A percentile compares a stretch with the other conserved stretches of the same genome.
Evolutionary conservation across 768 basidiomycete genomes (phyloP).

Genomic region (Tulasnella sp.): DNA sequence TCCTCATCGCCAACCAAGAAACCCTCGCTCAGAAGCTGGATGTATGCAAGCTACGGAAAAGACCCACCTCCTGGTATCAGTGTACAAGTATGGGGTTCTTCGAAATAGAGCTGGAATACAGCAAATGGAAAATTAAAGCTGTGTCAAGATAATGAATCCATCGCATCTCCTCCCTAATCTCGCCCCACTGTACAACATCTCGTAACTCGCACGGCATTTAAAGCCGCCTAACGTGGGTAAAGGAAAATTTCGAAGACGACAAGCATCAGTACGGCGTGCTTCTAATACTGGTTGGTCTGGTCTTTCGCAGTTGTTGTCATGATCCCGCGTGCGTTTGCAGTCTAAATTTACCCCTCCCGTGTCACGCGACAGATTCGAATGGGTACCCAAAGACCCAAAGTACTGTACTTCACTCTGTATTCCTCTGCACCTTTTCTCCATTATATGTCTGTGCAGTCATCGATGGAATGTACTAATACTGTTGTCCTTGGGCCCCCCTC

Average conservation of each 20-base stretch:
- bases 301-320: slow-evolving; percentile 19
- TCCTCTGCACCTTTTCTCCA: neutral
- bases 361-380: slow-evolving; percentile 38
- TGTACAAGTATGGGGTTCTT: too few species aligned
- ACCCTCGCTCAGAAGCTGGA: too few species aligned
- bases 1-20: too few species aligned
- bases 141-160: too few species aligned
- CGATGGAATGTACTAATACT: slow-evolving; percentile 9
- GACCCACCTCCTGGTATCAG: too few species aligned
- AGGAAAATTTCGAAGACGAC: slow-evolving; percentile 28
- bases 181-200: too few species aligned
- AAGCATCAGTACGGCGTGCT: slow-evolving; percentile 15
- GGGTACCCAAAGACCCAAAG: slow-evolving; percentile 36
- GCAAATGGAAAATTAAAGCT: too few species aligned
- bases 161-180: too few species aligned
- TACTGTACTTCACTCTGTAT: neutral
- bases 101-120: too few species aligned
- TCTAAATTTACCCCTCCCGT: neutral
- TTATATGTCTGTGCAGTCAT: neutral
- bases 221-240: slow-evolving; percentile 26
- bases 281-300: slow-evolving; percentile 24
- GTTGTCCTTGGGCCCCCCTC: slow-evolving; percentile 12
- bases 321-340: slow-evolving; percentile 12
- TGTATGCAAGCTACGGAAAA: too few species aligned
- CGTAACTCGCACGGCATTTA: too few species aligned